Base-by-base conservation (phyloP, 179 eudicot species). In the Corrigiola litoralis region DNA sequence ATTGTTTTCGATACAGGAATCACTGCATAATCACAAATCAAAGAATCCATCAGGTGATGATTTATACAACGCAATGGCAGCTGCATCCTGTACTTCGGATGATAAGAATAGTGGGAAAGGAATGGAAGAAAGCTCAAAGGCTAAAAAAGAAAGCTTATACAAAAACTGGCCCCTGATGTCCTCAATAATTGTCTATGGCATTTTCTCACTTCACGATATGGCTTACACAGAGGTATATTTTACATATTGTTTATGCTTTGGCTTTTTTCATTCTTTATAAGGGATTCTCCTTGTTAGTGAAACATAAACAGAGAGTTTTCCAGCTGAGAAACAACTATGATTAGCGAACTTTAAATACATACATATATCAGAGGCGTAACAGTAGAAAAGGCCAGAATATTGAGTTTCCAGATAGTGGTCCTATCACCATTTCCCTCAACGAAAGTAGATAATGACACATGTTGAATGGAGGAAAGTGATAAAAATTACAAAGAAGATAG, bases 151-250 rank as follows among this genome's bases (percentile, higher is more conserved):
- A 61, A 89, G 87, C 81, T 74, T 87, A 5, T 40, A 69, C 47
- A 89, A 62, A 69, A 92, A 92, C 63, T 84, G 95, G 95, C 87
- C 90, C 13, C 71, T 92, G 42, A 87, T 92, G 85, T 89, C 98
- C 40, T 81, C 96, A 23, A 80, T 92, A 38, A 63, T 79, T 17
- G 90, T 89, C 21, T 89, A 89, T 28, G 84, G 96, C 68, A 72
- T 90, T 63, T 92, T 92, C 65, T 87, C 98, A 8, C 91, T 92
- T 58, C 96, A 92, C 77, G 96, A 92, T 60, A 85, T 85, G 85
- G 98, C 98, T 56, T 89, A 87, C 72, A 67, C 84, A 7, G 98
- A 92, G 95, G 97, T 91, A 78, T 8, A 28, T 17, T 10, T 34
- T 24, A 8, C 6, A 6, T 3, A 23, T 24, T 37, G 4, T 45